These are phyloP conservation scores for Corylus avellana DNA, from an alignment of 306 rosid genomes.

Conservation along the genomic window DNA sequence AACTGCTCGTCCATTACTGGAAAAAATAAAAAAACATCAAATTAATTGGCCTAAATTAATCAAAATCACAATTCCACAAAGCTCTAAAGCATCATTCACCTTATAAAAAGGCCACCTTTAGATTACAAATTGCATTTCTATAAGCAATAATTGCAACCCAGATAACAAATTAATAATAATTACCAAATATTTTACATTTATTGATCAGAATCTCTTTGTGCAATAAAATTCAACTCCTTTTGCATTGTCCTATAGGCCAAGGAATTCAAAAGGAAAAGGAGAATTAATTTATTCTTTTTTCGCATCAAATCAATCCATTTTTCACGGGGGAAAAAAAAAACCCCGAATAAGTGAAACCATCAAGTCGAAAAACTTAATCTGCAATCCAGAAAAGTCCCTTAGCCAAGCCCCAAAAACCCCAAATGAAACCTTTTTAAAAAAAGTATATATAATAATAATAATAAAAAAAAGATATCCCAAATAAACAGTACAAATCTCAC, in stretches of 20 bases:
- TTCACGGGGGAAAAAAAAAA: too few relatives aligned
- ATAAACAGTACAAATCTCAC: too few relatives aligned
- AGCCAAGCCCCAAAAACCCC: background rate
- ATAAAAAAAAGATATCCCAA: background rate
- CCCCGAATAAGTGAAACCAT: too few relatives aligned
- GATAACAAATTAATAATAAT: background rate
- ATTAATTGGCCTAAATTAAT: background rate
- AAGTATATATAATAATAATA: too few relatives aligned
- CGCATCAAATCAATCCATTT: too few relatives aligned
- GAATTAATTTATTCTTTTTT: too few relatives aligned
- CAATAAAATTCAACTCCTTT: too few relatives aligned
- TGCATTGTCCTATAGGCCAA: too few relatives aligned
- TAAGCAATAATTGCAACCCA: background rate
- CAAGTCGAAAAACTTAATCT: too few relatives aligned
- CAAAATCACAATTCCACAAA: background rate
- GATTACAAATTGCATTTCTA: background rate
- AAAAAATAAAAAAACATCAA: background rate
- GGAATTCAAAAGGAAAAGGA: too few relatives aligned
- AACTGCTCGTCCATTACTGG: constrained; percentile 64
- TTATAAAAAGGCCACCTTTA: background rate
- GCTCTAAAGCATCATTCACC: background rate
- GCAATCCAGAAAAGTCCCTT: background rate
- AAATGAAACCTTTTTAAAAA: background rate
- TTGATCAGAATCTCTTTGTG: too few relatives aligned
- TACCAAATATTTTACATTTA: too few relatives aligned